Base-by-base conservation (phyloP, 2,329 filamentous ascomycete species). In the Lithohypha guttulata region DNA sequence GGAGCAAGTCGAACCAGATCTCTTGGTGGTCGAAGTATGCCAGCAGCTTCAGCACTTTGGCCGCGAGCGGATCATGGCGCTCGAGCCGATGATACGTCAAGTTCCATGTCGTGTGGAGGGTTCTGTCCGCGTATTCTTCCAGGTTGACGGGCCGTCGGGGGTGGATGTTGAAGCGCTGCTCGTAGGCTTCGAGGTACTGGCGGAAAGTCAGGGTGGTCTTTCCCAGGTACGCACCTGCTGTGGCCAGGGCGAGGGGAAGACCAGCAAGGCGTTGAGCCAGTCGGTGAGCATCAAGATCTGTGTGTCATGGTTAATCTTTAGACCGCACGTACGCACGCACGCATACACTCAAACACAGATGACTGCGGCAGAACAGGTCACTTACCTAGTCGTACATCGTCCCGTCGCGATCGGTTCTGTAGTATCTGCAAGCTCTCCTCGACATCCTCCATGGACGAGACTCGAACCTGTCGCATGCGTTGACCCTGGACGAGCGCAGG, bases 201-300 rank as follows among this genome's bases (percentile, higher is more conserved):
- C 34, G 39, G n/a, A 57, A 58, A 23, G 43, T 63, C 1, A 54
- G 61, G 25, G 57, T 42, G 18, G 58, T 56, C 32, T 65, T 45
- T 19, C 54, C 41, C 10, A 70, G 58, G 42, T 65, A 71, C 0
- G 62, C 55, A 4, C 65, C 64, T n/a, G 67, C 66, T 10, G 64
- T 61, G 3, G 64, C 52, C 11, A 71, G 57, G 2, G 66, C 66
- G 20, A 71, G 57, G 9, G 65, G 65, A 19, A 69, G 58, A 4
- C 67, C 62, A 42, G 64, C 59, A 1, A 71, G 59, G 34, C 52
- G 48, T 21, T 49, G 42, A 2, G 54, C 53, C 42, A 68, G 56
- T 9, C 9, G n/a, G 21, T 19, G 14, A 13, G 47, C 47, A 29
- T 31, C 29, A 36, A 22, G 23, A 37, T 47, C 45, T 46, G 17